Evolutionary conservation across 495 filamentous ascomycete genomes (phyloP).

Genomic region (Sphaerosporella brunnea): DNA sequence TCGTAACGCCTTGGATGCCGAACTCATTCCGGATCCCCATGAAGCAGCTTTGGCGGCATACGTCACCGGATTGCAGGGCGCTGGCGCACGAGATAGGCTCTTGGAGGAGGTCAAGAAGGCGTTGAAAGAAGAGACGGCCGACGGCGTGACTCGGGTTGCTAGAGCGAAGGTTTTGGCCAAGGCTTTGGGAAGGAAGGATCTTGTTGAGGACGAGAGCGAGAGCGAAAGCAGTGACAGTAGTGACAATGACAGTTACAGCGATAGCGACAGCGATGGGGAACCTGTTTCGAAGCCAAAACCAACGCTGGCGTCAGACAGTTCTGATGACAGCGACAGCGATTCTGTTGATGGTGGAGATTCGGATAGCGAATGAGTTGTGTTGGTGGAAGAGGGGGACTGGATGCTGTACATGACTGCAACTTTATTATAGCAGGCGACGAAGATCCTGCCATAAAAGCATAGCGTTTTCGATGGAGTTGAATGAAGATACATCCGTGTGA

Average conservation of each 20-base stretch:
- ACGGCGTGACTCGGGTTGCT: conserved; percentile 1
- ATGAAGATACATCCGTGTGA: no score
- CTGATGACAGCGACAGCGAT: conserved; percentile 1
- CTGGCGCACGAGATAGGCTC: conserved; percentile 15
- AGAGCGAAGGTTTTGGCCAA: conserved; percentile 25
- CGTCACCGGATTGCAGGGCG: conserved; percentile 19
- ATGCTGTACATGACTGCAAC: no score
- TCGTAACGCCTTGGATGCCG: conserved; percentile 14
- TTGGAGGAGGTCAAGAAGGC: conserved; percentile 19
- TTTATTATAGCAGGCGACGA: no score
- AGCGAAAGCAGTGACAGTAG: neutral
- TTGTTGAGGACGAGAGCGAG: conserved; percentile 8
- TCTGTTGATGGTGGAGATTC: no score
- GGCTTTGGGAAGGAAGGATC: conserved; percentile 17
- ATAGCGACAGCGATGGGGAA: neutral
- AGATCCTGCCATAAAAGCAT: no score
- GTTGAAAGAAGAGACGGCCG: conserved; percentile 11
- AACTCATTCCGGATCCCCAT: conserved; percentile 9
- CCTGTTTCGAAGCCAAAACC: no score
- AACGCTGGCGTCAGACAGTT: neutral
- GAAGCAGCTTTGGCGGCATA: conserved; percentile 16
- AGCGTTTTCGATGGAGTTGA: no score
- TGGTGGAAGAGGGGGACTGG: neutral
- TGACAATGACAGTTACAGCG: neutral
- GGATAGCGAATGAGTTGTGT: conserved; percentile 1